Evolutionary conservation across 768 basidiomycete species (phyloP).

Genomic region (Hebeloma cylindrosporum): DNA sequence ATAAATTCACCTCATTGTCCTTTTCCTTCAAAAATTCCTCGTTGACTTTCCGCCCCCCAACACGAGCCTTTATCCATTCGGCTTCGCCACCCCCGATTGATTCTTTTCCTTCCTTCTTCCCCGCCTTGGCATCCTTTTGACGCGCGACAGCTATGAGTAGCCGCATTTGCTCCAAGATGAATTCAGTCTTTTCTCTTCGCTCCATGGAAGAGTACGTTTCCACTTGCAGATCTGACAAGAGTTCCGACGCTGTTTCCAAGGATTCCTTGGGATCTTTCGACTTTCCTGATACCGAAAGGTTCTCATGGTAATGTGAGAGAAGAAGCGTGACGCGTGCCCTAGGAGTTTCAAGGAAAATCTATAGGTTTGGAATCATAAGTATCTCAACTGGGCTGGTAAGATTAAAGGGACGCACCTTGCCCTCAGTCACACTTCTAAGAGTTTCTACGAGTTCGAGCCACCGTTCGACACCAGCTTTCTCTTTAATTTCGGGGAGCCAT

Average conservation of each 20-base stretch:
- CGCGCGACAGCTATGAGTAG: constrained; percentile 76
- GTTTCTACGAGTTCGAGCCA: constrained; percentile 92
- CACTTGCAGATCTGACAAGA: constrained; percentile 93
- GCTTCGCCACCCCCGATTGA: constrained; percentile 70
- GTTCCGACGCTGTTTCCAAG: constrained; percentile 83
- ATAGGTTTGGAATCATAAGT: constrained; percentile 1
- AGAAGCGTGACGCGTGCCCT: constrained; percentile 91
- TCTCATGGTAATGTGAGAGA: constrained; percentile 85
- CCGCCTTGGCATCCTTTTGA: constrained; percentile 69
- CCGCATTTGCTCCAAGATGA: constrained; percentile 97
- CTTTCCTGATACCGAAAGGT: constrained; percentile 48
- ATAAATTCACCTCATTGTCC: constrained; percentile 72
- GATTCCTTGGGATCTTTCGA: constrained; percentile 61
- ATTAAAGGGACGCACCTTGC: constrained; percentile 65
- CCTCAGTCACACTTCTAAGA: constrained; percentile 89
- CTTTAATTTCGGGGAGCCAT: constrained; percentile 78
- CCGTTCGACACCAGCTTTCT: constrained; percentile 62
- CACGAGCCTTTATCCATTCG: constrained; percentile 92
- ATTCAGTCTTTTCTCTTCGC: constrained; percentile 95
- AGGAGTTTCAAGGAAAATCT: constrained; percentile 97
- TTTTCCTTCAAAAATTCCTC: constrained; percentile 88
- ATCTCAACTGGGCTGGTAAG: background rate
- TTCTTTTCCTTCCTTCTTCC: constrained; percentile 61
- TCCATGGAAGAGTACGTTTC: constrained; percentile 99
- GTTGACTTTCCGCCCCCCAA: constrained; percentile 92